Conservation (phyloP, 192 early-diverging fungal genomes). For the Pecoramyces ruminantium region DNA sequence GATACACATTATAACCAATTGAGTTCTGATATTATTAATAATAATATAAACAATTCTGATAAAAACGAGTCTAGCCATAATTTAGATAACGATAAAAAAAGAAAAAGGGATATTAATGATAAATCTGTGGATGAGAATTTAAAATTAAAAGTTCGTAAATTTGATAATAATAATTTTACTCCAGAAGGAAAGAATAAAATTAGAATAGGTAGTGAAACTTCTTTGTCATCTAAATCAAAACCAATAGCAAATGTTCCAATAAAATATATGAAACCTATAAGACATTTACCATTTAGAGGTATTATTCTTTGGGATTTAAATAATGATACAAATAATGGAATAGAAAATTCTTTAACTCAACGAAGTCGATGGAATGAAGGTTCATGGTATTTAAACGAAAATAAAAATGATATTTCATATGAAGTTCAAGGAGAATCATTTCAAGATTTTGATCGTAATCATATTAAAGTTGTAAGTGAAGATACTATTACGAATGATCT, state of each 20-base stretch:
- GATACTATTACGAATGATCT: background rate
- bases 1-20: no score
- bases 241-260: background rate
- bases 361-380: background rate
- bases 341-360: background rate
- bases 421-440: background rate
- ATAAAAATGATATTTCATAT: background rate
- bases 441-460: background rate
- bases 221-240: background rate
- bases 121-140: background rate
- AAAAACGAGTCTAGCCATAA: background rate
- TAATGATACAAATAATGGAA: background rate
- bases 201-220: background rate
- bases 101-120: background rate
- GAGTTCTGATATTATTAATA: background rate
- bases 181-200: background rate
- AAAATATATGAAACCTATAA: background rate
- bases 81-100: background rate
- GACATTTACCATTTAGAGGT: background rate
- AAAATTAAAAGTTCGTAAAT: background rate
- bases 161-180: background rate
- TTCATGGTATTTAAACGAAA: background rate
- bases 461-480: background rate
- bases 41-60: no score
- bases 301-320: background rate